Base-by-base conservation (phyloP, 1,284 basidiomycete genomes). In the Melanopsichium pennsylvanicum region DNA sequence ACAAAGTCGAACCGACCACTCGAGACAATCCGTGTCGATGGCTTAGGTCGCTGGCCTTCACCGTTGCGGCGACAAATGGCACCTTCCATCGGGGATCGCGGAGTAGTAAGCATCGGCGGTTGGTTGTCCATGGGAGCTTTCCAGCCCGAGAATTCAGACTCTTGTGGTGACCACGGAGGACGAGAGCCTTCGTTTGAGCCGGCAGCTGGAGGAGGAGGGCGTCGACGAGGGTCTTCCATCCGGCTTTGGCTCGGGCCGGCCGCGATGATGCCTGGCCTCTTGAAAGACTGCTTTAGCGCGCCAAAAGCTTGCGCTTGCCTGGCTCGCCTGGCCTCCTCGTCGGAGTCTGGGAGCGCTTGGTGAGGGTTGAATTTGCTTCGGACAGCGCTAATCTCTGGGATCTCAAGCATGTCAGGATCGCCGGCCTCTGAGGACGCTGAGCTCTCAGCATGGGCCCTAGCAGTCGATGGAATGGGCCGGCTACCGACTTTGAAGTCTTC, bases 351-450 rank as follows among this genome's bases (percentile, higher is more conserved):
- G 5, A 29, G 39, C 11, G 44, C 41, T 27, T 67, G 63, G 15
- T 59, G 63, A 21, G 50, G 56, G n/a, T 67, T 67, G 38, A 41
- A 60, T 9, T 54, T 49, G 19, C 36, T 36, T 0, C 63, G 50
- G 4, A 49, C 46, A 2, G 57, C 48, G 34, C 63, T 67, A 50
- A 67, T 55, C 36, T 67, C 63, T 0, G 63, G 63, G 11, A 67
- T 56, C n/a, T 36, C 57, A 36, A 60, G 48, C 0, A 39, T n/a
- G 10, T 59, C 63, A 12, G 27, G 38, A 25, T 56, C 56, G 2
- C 32, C 57, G 12, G 47, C 45, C 4, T 60, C 63, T 2, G 63
- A 67, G 1, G 63, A 60, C 4, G 47, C 25, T 4, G 56, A 51
- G 37, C 41, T 48, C 13, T n/a, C 27, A n/a, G 18, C 35, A 12